These are phyloP conservation scores for Mucor piriformis DNA, from an alignment of 371 early-diverging fungal genomes.

Conservation along the genomic window DNA sequence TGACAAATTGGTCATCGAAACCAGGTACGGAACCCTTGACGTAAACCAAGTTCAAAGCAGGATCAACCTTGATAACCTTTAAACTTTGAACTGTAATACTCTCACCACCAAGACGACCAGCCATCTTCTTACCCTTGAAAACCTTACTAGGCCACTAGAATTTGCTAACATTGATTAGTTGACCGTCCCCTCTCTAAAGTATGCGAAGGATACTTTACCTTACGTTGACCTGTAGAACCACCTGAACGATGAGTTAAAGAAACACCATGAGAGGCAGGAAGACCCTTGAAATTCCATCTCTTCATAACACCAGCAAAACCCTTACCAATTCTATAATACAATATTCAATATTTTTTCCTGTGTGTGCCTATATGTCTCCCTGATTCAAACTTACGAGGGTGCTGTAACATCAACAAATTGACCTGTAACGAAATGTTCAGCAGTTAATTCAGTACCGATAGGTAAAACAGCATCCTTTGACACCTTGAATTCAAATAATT, in stretches of 20 bases:
- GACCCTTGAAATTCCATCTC: constrained; percentile 92
- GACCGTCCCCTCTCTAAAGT: too few species aligned
- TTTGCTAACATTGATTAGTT: not conserved
- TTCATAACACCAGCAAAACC: constrained; percentile 98
- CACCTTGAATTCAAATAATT: constrained; percentile 83
- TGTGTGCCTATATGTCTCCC: too few species aligned
- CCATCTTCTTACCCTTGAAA: constrained; percentile 97
- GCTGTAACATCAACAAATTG: constrained; percentile 93
- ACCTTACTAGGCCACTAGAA: constrained; percentile 89
- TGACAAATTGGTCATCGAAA: constrained; percentile 80
- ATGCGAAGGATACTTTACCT: constrained; percentile 59
- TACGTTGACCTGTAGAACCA: constrained; percentile 95
- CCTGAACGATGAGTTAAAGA: constrained; percentile 89
- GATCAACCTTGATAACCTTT: constrained; percentile 90
- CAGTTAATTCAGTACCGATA: constrained; percentile 75
- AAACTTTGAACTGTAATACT: constrained; percentile 82
- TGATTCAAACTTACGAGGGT: constrained; percentile 72
- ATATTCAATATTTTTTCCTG: not conserved
- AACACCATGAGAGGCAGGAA: constrained; percentile 93
- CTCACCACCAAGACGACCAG: constrained; percentile 93
- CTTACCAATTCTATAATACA: constrained; percentile 76
- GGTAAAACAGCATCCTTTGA: constrained; percentile 87
- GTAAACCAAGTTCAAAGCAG: constrained; percentile 80
- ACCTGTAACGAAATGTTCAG: constrained; percentile 92
- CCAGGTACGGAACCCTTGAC: constrained; percentile 95